Evolutionary conservation across 129 eudicot species (phyloP), one percentile per base, ranked within the genome.

Genomic region (Rutidosis leptorrhynchoides): DNA sequence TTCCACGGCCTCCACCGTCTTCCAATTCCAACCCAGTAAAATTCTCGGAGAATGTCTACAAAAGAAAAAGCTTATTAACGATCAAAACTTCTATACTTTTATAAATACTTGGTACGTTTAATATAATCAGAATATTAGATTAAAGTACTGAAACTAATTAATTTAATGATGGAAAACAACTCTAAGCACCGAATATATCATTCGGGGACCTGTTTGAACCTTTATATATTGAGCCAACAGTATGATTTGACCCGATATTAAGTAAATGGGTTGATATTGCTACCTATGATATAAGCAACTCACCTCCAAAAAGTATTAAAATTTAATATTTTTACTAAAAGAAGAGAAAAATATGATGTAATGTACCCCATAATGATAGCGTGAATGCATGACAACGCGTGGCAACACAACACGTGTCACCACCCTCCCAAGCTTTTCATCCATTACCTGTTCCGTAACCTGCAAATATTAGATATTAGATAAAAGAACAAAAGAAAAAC

Each of bases 1-100:
- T 93, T 72, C 98, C 98, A 25, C 98, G 95, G 45, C 98, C 98
- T 58, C 98, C 96, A 27, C 98, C 98, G 73, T 93, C 96, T 88
- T 93, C 98, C 29, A 93, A 75, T 86, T 93, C 98, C 64, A 93
- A 76, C 52, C 98, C 98, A n/a, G 90, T 88, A 75, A 93, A 93
- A 77, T 93, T 93, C 75, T 82, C 95, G 37, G 98, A 85, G 79
- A 82, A 88, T 26, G 98, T 85, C 98, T 93, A 90, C 75, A 35
- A 46, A 35, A 46, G 25, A 4, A 15, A 60, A 43, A 53, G 46
- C 22, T 73, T 46, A 29, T 26, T 26, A 37, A 45, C 17, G 16
- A 3, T 68, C 37, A 21, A 65, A n/a, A 65, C 9, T 24, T 40
- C 46, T 11, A 40, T 40, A 40, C 12, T 40, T 40, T 11, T 11